These are phyloP conservation scores for Thyridium curvatum DNA, from an alignment of 2,329 filamentous ascomycete species.

Conservation along the genomic window DNA sequence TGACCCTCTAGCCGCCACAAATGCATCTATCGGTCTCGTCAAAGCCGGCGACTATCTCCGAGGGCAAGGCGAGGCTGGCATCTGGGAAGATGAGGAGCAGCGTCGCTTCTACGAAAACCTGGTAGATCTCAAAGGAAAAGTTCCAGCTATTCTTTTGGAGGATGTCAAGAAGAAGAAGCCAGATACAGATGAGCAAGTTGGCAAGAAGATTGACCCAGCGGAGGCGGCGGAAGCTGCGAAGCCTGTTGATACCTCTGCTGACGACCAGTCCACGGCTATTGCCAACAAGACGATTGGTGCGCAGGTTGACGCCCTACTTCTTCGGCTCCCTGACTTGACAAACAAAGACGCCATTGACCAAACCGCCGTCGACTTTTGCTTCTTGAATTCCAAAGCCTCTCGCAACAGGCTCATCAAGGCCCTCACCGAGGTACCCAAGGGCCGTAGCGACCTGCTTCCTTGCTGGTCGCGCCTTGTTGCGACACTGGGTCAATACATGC, in stretches of 20 bases:
- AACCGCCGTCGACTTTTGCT: constrained; percentile 93
- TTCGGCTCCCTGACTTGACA: constrained; percentile 83
- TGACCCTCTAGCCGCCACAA: constrained; percentile 55
- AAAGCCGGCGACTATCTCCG: constrained; percentile 91
- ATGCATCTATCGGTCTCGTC: constrained; percentile 82
- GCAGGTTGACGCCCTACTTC: constrained; percentile 85
- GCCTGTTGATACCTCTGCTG: constrained; percentile 44
- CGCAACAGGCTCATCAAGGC: constrained; percentile 90
- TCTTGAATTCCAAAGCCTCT: constrained; percentile 96
- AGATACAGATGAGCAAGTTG: constrained; percentile 74
- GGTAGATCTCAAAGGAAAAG: constrained; percentile 90
- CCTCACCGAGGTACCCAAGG: constrained; percentile 90
- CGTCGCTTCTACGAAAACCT: constrained; percentile 97
- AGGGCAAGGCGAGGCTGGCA: constrained; percentile 83
- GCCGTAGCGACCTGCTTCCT: constrained; percentile 82
- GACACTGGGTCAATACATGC: constrained; percentile 88
- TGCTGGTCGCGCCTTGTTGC: constrained; percentile 90
- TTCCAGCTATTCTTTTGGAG: constrained; percentile 87
- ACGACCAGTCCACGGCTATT: constrained; percentile 89
- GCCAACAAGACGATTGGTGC: constrained; percentile 97
- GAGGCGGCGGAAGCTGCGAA: constrained; percentile 47
- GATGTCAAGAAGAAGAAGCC: constrained; percentile 90
- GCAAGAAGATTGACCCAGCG: constrained; percentile 60
- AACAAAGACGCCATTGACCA: constrained; percentile 90
- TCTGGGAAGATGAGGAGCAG: constrained; percentile 98